Evolutionary conservation across 163 green algal species (phyloP).

Genomic region (Scenedesmus sp.): DNA sequence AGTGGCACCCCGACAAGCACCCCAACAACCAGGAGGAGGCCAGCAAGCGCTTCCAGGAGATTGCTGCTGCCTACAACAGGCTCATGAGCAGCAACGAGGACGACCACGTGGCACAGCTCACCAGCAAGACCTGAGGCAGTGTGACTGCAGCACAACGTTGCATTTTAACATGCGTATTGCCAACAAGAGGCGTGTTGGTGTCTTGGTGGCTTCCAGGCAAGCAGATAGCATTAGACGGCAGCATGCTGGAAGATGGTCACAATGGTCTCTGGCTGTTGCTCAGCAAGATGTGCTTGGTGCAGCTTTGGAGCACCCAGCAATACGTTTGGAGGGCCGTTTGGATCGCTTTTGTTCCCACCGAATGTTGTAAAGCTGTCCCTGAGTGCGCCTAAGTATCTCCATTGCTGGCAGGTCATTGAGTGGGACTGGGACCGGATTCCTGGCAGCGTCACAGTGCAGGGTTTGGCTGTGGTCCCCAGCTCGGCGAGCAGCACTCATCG

Average conservation of each 20-base stretch:
- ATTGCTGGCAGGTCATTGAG: too few species aligned
- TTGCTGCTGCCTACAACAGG: conserved; percentile 84
- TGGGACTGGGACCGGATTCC: too few species aligned
- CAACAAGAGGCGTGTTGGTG: background rate
- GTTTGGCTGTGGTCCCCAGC: too few species aligned
- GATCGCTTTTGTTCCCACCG: too few species aligned
- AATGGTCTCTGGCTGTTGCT: background rate
- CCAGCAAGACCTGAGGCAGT: conserved; percentile 24
- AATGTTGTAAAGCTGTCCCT: too few species aligned
- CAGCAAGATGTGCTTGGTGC: background rate
- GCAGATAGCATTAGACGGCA: background rate
- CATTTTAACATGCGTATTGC: background rate
- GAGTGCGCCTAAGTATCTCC: too few species aligned
- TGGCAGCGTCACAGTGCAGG: too few species aligned
- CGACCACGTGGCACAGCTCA: conserved; percentile 78
- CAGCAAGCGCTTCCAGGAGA: conserved; percentile 90
- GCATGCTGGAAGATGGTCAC: background rate
- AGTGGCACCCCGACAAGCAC: conserved; percentile 95
- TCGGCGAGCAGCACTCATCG: too few species aligned
- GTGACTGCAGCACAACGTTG: background rate
- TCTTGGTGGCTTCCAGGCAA: too few species aligned
- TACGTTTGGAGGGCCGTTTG: too few species aligned
- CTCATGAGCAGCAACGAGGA: conserved; percentile 93
- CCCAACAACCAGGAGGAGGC: conserved; percentile 78
- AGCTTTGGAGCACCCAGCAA: background rate